Percentiles rank a stretch among this genome's conserved stretches.
Evolutionary conservation across 2,329 filamentous ascomycete species (phyloP).

Genomic region (Colletotrichum horii): DNA sequence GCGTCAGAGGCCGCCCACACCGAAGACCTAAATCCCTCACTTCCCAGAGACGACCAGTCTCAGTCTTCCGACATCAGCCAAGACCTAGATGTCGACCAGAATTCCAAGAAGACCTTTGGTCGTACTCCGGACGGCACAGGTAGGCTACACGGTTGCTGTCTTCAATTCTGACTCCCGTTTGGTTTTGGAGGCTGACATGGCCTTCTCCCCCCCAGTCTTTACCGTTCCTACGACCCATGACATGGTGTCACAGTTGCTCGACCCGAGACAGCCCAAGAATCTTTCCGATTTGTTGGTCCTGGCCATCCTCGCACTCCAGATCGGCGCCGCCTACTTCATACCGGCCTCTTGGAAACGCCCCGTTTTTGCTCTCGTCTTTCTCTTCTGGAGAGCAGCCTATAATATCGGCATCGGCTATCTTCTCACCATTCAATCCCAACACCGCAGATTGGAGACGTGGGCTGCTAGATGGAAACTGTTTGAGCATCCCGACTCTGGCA

Average conservation of each 20-base stretch:
- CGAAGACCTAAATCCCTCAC: neutral
- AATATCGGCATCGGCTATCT: constrained; percentile 94
- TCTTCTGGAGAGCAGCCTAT: constrained; percentile 92
- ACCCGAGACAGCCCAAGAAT: constrained; percentile 95
- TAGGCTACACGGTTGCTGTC: constrained; percentile 52
- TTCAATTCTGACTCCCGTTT: neutral
- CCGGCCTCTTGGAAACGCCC: constrained; percentile 74
- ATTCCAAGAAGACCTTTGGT: constrained; percentile 80
- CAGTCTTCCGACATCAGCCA: neutral
- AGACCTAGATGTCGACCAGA: constrained; percentile 22
- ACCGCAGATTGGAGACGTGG: constrained; percentile 86
- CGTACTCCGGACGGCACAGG: constrained; percentile 89
- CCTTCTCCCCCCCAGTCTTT: constrained; percentile 71
- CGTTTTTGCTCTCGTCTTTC: constrained; percentile 81
- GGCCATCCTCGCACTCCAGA: constrained; percentile 75
- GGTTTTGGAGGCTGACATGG: neutral
- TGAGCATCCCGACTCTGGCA: constrained; percentile 78
- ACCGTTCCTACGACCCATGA: constrained; percentile 95
- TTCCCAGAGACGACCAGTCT: neutral
- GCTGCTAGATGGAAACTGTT: constrained; percentile 87
- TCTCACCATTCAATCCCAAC: constrained; percentile 87
- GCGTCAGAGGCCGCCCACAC: neutral
- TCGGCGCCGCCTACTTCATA: constrained; percentile 75
- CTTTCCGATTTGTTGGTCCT: constrained; percentile 84
- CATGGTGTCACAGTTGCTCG: constrained; percentile 97